phyloP scores from a whole-genome alignment of 306 rosid genomes.

The Malus asiatica region DNA sequence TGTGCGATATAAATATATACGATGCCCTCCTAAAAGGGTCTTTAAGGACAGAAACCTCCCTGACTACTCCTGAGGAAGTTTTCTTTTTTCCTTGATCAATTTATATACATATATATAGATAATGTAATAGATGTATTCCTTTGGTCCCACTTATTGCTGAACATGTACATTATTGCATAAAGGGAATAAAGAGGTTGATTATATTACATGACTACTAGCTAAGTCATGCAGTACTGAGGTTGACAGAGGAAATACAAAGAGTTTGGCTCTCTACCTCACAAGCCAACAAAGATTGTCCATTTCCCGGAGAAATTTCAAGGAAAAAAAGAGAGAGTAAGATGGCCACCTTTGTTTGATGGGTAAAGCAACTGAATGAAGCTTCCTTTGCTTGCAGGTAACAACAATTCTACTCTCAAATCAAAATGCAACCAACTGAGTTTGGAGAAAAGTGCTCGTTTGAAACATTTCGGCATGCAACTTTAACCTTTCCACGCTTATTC shows the following conservation, averaged over 20 bases:
- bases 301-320: slow-evolving; percentile 3
- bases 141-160: slow-evolving; percentile 18
- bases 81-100: not conserved
- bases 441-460: slow-evolving; percentile 13
- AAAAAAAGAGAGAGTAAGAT: slow-evolving; percentile 1
- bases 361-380: slow-evolving; percentile 22
- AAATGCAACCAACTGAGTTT: slow-evolving; percentile 3
- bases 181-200: slow-evolving; percentile 9
- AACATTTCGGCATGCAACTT: slow-evolving; percentile 6
- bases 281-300: slow-evolving; percentile 17
- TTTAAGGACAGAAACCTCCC: not conserved
- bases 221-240: slow-evolving; percentile 5
- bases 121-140: not conserved
- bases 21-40: not conserved
- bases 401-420: slow-evolving; percentile 11
- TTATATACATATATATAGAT: not conserved
- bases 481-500: not conserved
- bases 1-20: not conserved
- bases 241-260: slow-evolving; percentile 34
- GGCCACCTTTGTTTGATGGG: slow-evolving; percentile 6
- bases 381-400: slow-evolving; percentile 23
- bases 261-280: slow-evolving; percentile 2
- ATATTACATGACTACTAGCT: not conserved
- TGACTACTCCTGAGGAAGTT: not conserved
- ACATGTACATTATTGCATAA: slow-evolving; percentile 16